Evolutionary conservation across 345 rosid genomes (phyloP).

Genomic region (Aquilaria yunnanensis): DNA sequence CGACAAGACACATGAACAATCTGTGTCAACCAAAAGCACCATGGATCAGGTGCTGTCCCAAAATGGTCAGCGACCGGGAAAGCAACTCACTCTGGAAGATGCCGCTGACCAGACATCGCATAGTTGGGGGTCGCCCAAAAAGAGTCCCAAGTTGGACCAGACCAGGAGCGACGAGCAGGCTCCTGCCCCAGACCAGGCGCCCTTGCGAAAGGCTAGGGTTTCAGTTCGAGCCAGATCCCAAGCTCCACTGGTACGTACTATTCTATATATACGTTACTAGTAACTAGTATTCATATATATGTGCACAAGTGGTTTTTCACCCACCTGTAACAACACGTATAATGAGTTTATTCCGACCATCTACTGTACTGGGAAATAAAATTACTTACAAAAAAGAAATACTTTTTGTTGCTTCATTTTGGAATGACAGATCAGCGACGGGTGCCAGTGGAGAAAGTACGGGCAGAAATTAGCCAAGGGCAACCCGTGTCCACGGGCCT

Average conservation of each 20-base stretch:
- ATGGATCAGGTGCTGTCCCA: constrained; percentile 30
- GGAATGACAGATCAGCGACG: constrained; percentile 58
- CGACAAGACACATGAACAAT: constrained; percentile 24
- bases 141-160: constrained; percentile 38
- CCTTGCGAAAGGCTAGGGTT: constrained; percentile 56
- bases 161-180: constrained; percentile 32
- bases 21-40: constrained; percentile 23
- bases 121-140: constrained; percentile 42
- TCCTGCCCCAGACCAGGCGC: constrained; percentile 21
- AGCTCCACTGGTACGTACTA: constrained; percentile 33
- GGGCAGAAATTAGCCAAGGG: constrained; percentile 92
- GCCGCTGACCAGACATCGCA: constrained; percentile 33
- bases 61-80: constrained; percentile 14
- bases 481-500: constrained; percentile 92
- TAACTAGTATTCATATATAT: background rate
- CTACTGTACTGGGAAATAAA: too few relatives aligned
- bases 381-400: too few relatives aligned
- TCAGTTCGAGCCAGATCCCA: constrained; percentile 56
- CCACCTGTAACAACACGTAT: background rate
- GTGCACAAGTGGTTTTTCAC: background rate
- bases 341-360: too few relatives aligned
- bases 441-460: constrained; percentile 96
- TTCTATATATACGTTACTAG: background rate
- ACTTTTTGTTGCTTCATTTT: too few relatives aligned
- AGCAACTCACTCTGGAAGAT: constrained; percentile 21